phyloP scores from a whole-genome alignment of 2,329 filamentous ascomycete genomes.

The Epichloe hybrida region DNA sequence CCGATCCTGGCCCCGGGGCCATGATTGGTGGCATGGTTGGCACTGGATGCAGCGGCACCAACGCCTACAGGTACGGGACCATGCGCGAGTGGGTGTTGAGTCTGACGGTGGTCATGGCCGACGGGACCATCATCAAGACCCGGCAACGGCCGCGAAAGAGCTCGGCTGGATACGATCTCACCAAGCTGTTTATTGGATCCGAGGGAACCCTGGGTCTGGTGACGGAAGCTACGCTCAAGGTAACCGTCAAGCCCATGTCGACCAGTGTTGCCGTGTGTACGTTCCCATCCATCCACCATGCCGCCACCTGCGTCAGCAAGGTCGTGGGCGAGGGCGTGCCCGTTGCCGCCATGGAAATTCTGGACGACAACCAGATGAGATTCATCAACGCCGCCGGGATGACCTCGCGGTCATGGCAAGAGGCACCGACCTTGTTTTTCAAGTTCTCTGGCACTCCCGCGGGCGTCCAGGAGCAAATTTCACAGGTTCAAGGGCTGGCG shows the following conservation, averaged over 20 bases:
- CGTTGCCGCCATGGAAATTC: conserved; percentile 81
- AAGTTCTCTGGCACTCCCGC: conserved; percentile 62
- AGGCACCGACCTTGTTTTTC: conserved; percentile 69
- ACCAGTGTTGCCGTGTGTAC: conserved; percentile 66
- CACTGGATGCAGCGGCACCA: conserved; percentile 64
- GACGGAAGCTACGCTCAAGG: conserved; percentile 79
- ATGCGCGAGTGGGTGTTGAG: conserved; percentile 91
- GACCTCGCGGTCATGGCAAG: conserved; percentile 54
- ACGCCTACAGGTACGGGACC: conserved; percentile 83
- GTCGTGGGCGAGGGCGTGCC: conserved; percentile 73
- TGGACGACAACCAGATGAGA: conserved; percentile 83
- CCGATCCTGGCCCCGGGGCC: conserved; percentile 79
- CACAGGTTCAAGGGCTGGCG: conserved; percentile 50
- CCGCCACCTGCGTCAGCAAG: conserved; percentile 64
- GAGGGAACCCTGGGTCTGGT: conserved; percentile 87
- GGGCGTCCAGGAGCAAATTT: conserved; percentile 67
- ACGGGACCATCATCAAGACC: conserved; percentile 83
- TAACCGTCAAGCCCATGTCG: conserved; percentile 67
- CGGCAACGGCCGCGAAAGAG: conserved; percentile 79
- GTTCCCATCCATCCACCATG: conserved; percentile 47
- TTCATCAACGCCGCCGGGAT: conserved; percentile 52
- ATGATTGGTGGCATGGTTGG: conserved; percentile 87
- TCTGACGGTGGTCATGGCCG: conserved; percentile 77
- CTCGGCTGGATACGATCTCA: conserved; percentile 84
- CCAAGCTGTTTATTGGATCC: conserved; percentile 76